phyloP scores from a whole-genome alignment of 768 basidiomycete genomes.

The Amanita thiersii region DNA sequence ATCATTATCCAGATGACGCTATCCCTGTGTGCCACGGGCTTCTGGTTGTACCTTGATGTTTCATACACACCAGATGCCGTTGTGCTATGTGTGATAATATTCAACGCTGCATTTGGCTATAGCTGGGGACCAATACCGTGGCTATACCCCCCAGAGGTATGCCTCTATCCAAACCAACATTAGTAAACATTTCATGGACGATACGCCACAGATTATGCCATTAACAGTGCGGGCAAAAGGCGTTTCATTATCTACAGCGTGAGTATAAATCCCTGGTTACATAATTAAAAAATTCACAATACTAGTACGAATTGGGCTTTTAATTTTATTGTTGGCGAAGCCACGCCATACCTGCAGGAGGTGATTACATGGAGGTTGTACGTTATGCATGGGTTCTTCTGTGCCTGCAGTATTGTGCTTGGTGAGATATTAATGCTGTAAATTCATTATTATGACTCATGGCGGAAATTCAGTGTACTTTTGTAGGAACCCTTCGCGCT shows the following conservation, averaged over 20 bases:
- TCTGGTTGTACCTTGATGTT: slow-evolving; percentile 90
- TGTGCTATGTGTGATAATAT: slow-evolving; percentile 81
- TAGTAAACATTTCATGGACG: background rate
- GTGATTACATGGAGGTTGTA: slow-evolving; percentile 86
- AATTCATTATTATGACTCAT: slow-evolving; percentile 1
- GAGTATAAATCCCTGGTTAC: background rate
- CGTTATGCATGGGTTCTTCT: slow-evolving; percentile 96
- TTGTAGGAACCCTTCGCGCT: slow-evolving; percentile 46
- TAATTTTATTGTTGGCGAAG: slow-evolving; percentile 85
- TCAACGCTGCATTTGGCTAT: slow-evolving; percentile 93
- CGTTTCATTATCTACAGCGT: slow-evolving; percentile 87
- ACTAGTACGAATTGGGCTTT: slow-evolving; percentile 65
- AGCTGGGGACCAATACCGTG: slow-evolving; percentile 88
- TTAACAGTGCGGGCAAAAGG: slow-evolving; percentile 87
- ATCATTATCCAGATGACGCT: slow-evolving; percentile 59
- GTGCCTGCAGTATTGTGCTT: slow-evolving; percentile 76
- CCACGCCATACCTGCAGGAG: slow-evolving; percentile 82
- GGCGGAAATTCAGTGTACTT: slow-evolving; percentile 53
- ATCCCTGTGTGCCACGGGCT: slow-evolving; percentile 77
- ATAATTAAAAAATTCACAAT: background rate
- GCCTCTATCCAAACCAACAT: slow-evolving; percentile 6
- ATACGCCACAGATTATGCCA: slow-evolving; percentile 66
- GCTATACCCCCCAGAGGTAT: slow-evolving; percentile 78
- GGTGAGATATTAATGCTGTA: slow-evolving; percentile 27
- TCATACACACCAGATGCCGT: slow-evolving; percentile 81